Evolutionary conservation across 495 filamentous ascomycete species (phyloP).

Genomic region (Baudoinia panamericana): DNA sequence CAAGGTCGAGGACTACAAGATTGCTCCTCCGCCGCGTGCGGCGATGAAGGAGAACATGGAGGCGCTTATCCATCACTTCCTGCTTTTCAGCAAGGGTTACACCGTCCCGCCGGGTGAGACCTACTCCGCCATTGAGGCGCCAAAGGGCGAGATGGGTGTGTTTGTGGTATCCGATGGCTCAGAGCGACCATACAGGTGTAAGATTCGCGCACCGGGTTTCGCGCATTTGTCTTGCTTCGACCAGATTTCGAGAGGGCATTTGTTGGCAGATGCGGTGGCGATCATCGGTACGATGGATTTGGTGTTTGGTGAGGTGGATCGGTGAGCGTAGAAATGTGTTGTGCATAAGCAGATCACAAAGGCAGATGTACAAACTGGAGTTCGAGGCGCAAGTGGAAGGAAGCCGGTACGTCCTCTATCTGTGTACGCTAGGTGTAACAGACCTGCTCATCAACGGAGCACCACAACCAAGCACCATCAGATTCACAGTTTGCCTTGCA

Average conservation of each 20-base stretch:
- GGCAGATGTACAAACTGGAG: slow-evolving; percentile 1
- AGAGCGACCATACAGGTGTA: slow-evolving; percentile 93
- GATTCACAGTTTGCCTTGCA: too few species aligned
- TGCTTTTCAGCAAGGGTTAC: slow-evolving; percentile 97
- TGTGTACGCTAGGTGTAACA: too few species aligned
- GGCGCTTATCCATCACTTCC: slow-evolving; percentile 96
- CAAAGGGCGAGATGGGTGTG: slow-evolving; percentile 99
- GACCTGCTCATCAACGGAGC: too few species aligned
- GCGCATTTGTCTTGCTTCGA: slow-evolving; percentile 92
- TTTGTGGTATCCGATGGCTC: slow-evolving; percentile 93
- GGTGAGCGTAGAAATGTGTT: slow-evolving; percentile 1
- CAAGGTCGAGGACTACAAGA: slow-evolving; percentile 96
- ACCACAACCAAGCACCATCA: too few species aligned
- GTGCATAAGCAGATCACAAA: too few species aligned
- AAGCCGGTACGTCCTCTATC: too few species aligned
- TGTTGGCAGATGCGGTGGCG: slow-evolving; percentile 82
- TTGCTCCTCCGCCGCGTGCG: slow-evolving; percentile 86
- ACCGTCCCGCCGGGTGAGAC: slow-evolving; percentile 96
- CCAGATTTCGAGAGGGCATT: slow-evolving; percentile 77
- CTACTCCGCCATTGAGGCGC: slow-evolving; percentile 93
- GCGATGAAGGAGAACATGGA: slow-evolving; percentile 99
- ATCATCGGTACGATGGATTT: slow-evolving; percentile 26
- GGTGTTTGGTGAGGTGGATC: slow-evolving; percentile 21
- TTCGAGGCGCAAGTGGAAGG: too few species aligned
- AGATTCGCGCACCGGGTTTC: slow-evolving; percentile 94